Conservation (phyloP, 2,329 filamentous ascomycete species). For the Penicillium sp. region DNA sequence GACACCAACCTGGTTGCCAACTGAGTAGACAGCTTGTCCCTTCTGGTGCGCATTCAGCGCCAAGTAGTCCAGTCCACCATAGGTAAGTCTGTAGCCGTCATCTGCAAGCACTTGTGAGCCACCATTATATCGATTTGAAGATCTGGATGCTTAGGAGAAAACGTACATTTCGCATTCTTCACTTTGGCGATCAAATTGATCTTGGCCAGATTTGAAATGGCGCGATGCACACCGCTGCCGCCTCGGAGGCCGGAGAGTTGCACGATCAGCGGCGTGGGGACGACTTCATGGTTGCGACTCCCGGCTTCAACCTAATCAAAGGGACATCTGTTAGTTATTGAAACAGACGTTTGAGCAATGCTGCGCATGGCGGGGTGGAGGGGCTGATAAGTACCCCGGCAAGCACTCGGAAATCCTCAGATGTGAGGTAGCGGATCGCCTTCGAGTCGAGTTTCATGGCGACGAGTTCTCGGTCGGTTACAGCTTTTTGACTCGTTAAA, state of each 20-base stretch:
- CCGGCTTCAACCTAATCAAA: conserved; percentile 77
- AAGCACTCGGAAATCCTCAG: conserved; percentile 94
- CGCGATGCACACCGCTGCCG: conserved; percentile 75
- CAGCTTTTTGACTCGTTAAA: background rate
- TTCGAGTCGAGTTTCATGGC: conserved; percentile 94
- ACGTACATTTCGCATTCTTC: conserved; percentile 81
- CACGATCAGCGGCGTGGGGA: conserved; percentile 85
- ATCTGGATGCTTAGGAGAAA: background rate
- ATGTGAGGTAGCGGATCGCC: conserved; percentile 84
- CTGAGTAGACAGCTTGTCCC: conserved; percentile 78
- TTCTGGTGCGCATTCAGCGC: conserved; percentile 87
- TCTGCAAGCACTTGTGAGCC: conserved; percentile 46
- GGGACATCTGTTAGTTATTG: conserved; percentile 6
- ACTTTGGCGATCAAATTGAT: conserved; percentile 85
- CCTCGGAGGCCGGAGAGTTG: conserved; percentile 80
- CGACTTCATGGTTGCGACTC: conserved; percentile 95
- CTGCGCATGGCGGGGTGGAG: conserved; percentile 23
- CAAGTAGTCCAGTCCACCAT: conserved; percentile 97
- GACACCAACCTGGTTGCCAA: conserved; percentile 91
- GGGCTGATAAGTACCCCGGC: conserved; percentile 67
- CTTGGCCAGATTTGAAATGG: conserved; percentile 90
- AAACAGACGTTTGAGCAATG: background rate
- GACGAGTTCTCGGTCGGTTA: conserved; percentile 5
- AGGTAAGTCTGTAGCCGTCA: conserved; percentile 94
- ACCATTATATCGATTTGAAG: background rate